These are phyloP conservation scores for Mycena filopes DNA, from an alignment of 768 basidiomycete genomes.

Conservation along the genomic window DNA sequence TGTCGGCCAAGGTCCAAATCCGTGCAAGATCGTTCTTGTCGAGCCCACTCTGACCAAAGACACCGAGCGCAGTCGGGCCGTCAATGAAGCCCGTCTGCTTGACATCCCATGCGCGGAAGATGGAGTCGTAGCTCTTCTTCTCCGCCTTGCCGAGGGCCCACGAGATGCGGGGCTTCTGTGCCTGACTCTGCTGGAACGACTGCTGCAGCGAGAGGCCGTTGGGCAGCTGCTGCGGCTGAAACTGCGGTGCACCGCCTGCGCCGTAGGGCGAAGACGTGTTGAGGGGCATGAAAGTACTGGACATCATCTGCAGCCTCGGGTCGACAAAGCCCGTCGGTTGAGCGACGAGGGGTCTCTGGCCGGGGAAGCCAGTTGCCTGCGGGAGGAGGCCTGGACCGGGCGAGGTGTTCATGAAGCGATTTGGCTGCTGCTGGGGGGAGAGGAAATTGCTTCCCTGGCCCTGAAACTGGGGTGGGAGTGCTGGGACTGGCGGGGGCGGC, in stretches of 20 bases:
- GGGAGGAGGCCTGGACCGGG: conserved; percentile 59
- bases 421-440: conserved; percentile 50
- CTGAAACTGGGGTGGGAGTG: conserved; percentile 71
- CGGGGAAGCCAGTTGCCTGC: conserved; percentile 70
- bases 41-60: conserved; percentile 94
- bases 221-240: conserved; percentile 63
- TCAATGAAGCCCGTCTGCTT: conserved; percentile 84
- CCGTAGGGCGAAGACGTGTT: conserved; percentile 70
- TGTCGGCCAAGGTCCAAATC: conserved; percentile 95
- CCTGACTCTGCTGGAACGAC: conserved; percentile 84
- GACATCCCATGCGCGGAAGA: conserved; percentile 97
- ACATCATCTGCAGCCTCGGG: conserved; percentile 89
- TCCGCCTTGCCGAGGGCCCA: conserved; percentile 91
- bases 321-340: conserved; percentile 86
- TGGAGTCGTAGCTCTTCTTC: conserved; percentile 96
- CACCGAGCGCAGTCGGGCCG: conserved; percentile 86
- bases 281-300: conserved; percentile 90
- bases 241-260: conserved; percentile 70
- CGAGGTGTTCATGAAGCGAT: conserved; percentile 67
- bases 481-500: conserved; percentile 72
- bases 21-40: conserved; percentile 90
- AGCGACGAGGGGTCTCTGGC: conserved; percentile 61
- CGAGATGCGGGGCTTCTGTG: conserved; percentile 78
- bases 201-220: conserved; percentile 76
- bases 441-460: conserved; percentile 55